phyloP scores from a whole-genome alignment of 208 protist species.

The Trypanosoma brucei region DNA sequence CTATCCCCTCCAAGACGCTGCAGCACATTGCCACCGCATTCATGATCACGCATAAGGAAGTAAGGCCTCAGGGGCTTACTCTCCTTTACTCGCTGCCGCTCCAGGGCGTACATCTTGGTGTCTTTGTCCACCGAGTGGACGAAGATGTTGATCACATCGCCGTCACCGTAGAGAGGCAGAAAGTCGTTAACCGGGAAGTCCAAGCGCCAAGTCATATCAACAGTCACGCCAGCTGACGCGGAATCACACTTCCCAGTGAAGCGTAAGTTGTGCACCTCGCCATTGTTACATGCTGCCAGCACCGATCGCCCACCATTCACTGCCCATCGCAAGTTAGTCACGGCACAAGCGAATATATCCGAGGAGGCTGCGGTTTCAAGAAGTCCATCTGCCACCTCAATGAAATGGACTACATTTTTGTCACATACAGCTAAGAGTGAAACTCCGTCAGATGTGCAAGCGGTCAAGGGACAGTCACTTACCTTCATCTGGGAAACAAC shows the following conservation, averaged over 20 bases:
- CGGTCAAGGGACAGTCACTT: conserved; percentile 7
- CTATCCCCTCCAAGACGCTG: conserved; percentile 25
- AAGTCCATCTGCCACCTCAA: conserved; percentile 9
- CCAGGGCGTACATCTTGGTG: conserved; percentile 78
- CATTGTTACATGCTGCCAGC: conserved; percentile 51
- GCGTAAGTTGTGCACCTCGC: conserved; percentile 52
- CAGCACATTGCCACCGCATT: conserved; percentile 53
- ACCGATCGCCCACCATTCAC: conserved; percentile 24
- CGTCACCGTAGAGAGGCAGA: conserved; percentile 38
- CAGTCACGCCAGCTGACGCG: conserved; percentile 22
- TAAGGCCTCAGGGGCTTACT: conserved; percentile 50
- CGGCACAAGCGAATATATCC: conserved; percentile 12
- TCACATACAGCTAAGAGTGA: conserved; percentile 20
- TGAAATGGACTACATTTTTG: conserved; percentile 13
- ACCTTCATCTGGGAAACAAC: conserved; percentile 16
- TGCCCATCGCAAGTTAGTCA: conserved; percentile 29
- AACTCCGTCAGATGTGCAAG: conserved; percentile 12
- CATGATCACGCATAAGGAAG: conserved; percentile 74
- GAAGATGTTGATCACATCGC: conserved; percentile 60
- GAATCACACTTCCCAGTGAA: conserved; percentile 24
- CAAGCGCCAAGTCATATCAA: conserved; percentile 63
- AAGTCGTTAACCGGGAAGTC: conserved; percentile 71
- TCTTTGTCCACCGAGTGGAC: conserved; percentile 78
- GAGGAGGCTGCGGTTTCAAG: conserved; percentile 2
- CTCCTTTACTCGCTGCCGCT: conserved; percentile 58